A percentile compares a stretch with the other conserved stretches of the same genome.
phyloP scores from a whole-genome alignment of 306 rosid genomes.

The Glycine latifolia region DNA sequence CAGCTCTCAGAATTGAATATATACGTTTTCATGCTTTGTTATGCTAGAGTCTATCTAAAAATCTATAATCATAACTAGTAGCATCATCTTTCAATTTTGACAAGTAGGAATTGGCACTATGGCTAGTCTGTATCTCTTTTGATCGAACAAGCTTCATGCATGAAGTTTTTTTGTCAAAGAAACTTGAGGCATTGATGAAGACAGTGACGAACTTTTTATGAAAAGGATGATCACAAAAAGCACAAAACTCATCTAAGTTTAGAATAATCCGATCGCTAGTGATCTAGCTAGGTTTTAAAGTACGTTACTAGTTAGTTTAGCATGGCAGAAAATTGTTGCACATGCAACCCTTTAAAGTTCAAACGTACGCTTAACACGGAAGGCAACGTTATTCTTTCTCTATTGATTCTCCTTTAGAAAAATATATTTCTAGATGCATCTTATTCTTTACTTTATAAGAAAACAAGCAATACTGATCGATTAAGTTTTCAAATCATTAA shows the following conservation, averaged over 20 bases:
- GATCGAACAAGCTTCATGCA: no score
- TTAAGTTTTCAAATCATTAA: no score
- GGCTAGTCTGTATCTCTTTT: neutral
- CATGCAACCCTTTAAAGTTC: conserved; percentile 52
- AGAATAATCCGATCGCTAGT: conserved; percentile 41
- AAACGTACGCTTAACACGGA: conserved; percentile 48
- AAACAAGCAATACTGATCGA: neutral
- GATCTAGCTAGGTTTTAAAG: conserved; percentile 43
- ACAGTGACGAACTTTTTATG: conserved; percentile 51
- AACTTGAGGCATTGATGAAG: conserved; percentile 46
- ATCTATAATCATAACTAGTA: conserved; percentile 28
- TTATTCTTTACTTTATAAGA: neutral
- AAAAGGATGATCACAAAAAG: conserved; percentile 47
- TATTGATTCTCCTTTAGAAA: neutral
- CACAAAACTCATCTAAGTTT: conserved; percentile 39
- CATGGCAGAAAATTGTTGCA: conserved; percentile 43
- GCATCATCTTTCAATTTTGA: conserved; percentile 25
- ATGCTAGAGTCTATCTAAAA: conserved; percentile 16
- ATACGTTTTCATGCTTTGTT: neutral
- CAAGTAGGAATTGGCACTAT: conserved; percentile 32
- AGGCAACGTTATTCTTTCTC: conserved; percentile 16
- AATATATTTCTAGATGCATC: neutral
- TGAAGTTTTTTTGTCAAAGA: neutral
- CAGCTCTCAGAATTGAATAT: neutral
- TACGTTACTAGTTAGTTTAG: conserved; percentile 41